A percentile compares a stretch with the other conserved stretches of the same genome.
These are phyloP conservation scores for Cryptosporidium sp. DNA, from an alignment of 169 alveolate genomes.

Conservation along the genomic window DNA sequence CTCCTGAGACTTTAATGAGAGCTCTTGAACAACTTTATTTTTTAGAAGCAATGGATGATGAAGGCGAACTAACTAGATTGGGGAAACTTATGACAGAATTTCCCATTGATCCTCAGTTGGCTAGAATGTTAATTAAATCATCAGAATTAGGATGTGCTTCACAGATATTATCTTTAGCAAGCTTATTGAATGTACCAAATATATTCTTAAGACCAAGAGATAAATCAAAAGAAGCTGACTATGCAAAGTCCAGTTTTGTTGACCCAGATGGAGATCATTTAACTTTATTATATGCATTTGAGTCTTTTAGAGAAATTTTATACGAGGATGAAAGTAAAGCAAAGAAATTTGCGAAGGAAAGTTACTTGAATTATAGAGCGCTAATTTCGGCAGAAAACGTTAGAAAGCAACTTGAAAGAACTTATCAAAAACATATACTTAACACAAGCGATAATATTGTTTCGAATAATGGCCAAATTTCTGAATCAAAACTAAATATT, in stretches of 20 bases:
- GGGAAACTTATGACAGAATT: conserved; percentile 98
- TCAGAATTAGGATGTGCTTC: conserved; percentile 88
- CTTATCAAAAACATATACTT: conserved; percentile 85
- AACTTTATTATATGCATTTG: conserved; percentile 91
- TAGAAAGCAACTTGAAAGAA: conserved; percentile 88
- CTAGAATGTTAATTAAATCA: conserved; percentile 91
- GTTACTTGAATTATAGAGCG: conserved; percentile 90
- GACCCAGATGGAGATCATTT: conserved; percentile 98
- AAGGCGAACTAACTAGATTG: conserved; percentile 95
- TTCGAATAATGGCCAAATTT: conserved; percentile 53
- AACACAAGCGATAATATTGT: conserved; percentile 68
- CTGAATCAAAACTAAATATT: conserved; percentile 76
- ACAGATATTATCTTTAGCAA: conserved; percentile 91
- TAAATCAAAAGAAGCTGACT: conserved; percentile 89
- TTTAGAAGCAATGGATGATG: conserved; percentile 98
- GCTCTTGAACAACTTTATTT: conserved; percentile 96
- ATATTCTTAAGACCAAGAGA: conserved; percentile 94
- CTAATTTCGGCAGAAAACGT: conserved; percentile 92
- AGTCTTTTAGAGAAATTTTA: conserved; percentile 75
- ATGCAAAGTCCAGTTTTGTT: conserved; percentile 92
- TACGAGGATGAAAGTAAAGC: conserved; percentile 83
- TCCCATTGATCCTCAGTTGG: conserved; percentile 98
- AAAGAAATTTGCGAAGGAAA: conserved; percentile 90
- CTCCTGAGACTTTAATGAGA: conserved; percentile 98
- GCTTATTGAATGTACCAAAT: conserved; percentile 93